Evolutionary conservation across 345 rosid species (phyloP), one percentile per base, ranked within the genome.

Genomic region (Brassica nigra): DNA sequence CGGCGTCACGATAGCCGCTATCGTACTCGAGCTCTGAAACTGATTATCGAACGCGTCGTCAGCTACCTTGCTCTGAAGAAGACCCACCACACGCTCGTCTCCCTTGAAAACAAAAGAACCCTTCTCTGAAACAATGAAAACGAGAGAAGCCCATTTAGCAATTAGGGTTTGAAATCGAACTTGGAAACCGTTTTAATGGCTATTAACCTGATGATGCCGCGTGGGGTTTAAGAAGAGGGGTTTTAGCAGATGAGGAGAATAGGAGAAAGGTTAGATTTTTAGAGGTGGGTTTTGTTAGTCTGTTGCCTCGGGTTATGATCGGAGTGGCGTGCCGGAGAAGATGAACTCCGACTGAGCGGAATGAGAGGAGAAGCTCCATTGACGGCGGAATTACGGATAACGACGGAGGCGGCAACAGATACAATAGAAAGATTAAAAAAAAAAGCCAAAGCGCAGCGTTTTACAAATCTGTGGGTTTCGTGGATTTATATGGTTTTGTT

Each of bases 1-100:
- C 14, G 97, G 88, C 7, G 97, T 94, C 55, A 92, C 93, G 47
- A 92, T 90, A 20, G 98, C 97, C 0, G 88, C 97, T 73, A 90
- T 90, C 0, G 97, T 92, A 66, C 87, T 73, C 27, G 87, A 81
- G 71, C 76, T 76, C 62, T 66, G 87, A 63, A 75, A 39, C 71
- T 62, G 44, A 14, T 82, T 37, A 3, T 77, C 86, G 27, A 27
- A 68, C n/a, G 66, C 71, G 14, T 74, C 76, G 14, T 72, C 54
- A 44, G 15, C 70, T 6, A 68, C 70, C 44, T 39, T 78, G 57
- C 76, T 78, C 1, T 7, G 2, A 47, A 74, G 4, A 73, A 76
- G 70, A 59, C 83, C 82, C 42, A 69, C 62, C 66, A 90, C 69
- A 61, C 95, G 89, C 81, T 92, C 91, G 55, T 94, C 97, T 33